These are phyloP conservation scores for Alternaria incomplexa DNA, from an alignment of 2,329 filamentous ascomycete species.

Conservation along the genomic window DNA sequence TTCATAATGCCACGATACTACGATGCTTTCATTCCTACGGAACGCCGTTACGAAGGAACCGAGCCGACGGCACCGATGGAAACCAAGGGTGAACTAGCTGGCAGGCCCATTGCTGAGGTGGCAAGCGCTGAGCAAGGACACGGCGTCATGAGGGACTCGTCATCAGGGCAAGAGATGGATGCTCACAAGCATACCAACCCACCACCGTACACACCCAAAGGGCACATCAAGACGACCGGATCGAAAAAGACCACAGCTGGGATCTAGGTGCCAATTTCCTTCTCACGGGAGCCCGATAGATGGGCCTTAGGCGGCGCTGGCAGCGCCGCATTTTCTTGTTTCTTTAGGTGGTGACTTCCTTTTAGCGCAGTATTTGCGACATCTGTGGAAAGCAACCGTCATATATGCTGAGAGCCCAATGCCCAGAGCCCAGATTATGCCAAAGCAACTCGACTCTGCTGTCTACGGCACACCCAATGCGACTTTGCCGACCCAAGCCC, in stretches of 20 bases:
- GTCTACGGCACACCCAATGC: not conserved
- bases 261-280: not conserved
- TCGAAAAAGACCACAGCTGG: not conserved
- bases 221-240: slow-evolving; percentile 1
- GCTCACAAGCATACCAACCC: slow-evolving; percentile 7
- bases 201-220: not conserved
- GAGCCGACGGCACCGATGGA: slow-evolving; percentile 40
- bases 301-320: not conserved
- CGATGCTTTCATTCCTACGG: slow-evolving; percentile 58
- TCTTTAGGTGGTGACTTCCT: not conserved
- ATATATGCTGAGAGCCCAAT: not conserved
- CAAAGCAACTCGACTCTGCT: not conserved
- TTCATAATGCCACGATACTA: slow-evolving; percentile 62
- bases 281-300: not conserved
- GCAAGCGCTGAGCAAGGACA: slow-evolving; percentile 13
- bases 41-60: slow-evolving; percentile 55
- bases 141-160: slow-evolving; percentile 3
- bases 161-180: slow-evolving; percentile 4
- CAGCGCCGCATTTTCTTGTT: not conserved
- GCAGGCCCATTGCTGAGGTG: slow-evolving; percentile 19
- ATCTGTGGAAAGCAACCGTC: not conserved
- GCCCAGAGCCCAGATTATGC: not conserved
- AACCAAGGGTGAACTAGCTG: slow-evolving; percentile 34
- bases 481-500: not conserved
- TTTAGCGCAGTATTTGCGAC: not conserved